Conservation (phyloP, 1,284 basidiomycete species). For the Austroboletus novae-zelandiae region DNA sequence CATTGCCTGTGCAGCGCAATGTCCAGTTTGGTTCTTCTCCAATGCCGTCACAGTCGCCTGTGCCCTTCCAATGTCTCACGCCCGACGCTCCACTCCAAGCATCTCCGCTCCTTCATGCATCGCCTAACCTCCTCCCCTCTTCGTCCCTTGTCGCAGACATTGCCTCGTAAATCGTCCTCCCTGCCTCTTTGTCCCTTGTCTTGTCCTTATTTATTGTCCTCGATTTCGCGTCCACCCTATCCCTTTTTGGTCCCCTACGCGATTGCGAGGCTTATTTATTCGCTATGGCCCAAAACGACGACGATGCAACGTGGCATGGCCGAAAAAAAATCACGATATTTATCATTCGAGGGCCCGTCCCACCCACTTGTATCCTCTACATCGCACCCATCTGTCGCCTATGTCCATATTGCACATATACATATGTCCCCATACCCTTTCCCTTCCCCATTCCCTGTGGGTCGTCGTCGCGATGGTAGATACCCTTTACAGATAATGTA, state of each 20-base stretch:
- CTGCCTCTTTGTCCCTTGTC: conserved; percentile 2
- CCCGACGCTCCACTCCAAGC: conserved; percentile 20
- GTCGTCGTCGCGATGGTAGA: conserved; percentile 35
- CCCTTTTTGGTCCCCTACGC: conserved; percentile 16
- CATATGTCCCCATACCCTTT: conserved; percentile 25
- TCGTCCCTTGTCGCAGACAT: conserved; percentile 19
- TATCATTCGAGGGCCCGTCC: conserved; percentile 23
- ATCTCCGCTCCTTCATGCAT: conserved; percentile 28
- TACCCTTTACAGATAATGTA: conserved; percentile 29
- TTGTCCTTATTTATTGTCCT: conserved; percentile 32
- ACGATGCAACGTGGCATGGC: conserved; percentile 18
- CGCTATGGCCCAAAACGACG: conserved; percentile 27
- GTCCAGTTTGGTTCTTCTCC: conserved; percentile 31
- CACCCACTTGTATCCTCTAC: conserved; percentile 32
- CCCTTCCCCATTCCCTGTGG: conserved; percentile 13
- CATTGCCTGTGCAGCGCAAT: conserved; percentile 28
- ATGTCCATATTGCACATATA: conserved; percentile 33
- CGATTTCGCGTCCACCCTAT: conserved; percentile 19
- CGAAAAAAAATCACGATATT: conserved; percentile 28
- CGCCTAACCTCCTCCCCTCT: conserved; percentile 26
- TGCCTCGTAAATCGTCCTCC: conserved; percentile 11
- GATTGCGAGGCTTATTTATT: conserved; percentile 32
- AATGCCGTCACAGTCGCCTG: conserved; percentile 30
- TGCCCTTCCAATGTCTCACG: conserved; percentile 25
- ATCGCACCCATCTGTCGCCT: conserved; percentile 25